A percentile compares a stretch with the other conserved stretches of the same genome.
Evolutionary conservation across 2,329 filamentous ascomycete genomes (phyloP).

Genomic region (Stagonosporopsis chrysanthemi): DNA sequence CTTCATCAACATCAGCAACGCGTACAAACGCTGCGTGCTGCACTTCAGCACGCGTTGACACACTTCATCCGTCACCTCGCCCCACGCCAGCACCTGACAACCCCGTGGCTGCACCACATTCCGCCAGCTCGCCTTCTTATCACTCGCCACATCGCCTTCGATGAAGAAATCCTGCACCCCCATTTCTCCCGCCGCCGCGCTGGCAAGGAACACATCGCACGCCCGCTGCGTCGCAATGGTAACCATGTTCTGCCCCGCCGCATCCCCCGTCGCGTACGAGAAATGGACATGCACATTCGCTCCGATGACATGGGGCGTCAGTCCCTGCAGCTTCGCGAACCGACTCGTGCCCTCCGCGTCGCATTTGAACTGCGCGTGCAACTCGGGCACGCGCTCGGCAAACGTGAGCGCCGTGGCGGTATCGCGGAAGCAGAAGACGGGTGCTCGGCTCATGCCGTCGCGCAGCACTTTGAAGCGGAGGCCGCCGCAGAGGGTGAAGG

Average conservation of each 20-base stretch:
- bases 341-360: constrained; percentile 19
- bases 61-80: constrained; percentile 5
- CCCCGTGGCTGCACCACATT: constrained; percentile 31
- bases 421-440: constrained; percentile 32
- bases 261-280: constrained; percentile 30
- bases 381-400: neutral
- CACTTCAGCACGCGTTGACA: constrained; percentile 8
- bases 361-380: neutral
- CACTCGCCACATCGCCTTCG: constrained; percentile 33
- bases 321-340: constrained; percentile 15
- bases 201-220: constrained; percentile 27
- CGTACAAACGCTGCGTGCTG: constrained; percentile 3
- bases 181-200: constrained; percentile 9
- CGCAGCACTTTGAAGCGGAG: constrained; percentile 27
- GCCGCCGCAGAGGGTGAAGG: constrained; percentile 28
- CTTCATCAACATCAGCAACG: constrained; percentile 2
- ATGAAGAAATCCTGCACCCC: constrained; percentile 22
- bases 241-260: constrained; percentile 43
- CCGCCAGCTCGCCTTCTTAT: constrained; percentile 38
- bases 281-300: constrained; percentile 29
- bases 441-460: constrained; percentile 30
- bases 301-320: constrained; percentile 30
- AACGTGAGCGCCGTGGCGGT: constrained; percentile 25
- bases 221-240: constrained; percentile 39
- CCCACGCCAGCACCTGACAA: constrained; percentile 33